Evolutionary conservation across 176 grass and related monocot species (phyloP), one percentile per base, ranked within the genome.

Genomic region (Eleusine indica): DNA sequence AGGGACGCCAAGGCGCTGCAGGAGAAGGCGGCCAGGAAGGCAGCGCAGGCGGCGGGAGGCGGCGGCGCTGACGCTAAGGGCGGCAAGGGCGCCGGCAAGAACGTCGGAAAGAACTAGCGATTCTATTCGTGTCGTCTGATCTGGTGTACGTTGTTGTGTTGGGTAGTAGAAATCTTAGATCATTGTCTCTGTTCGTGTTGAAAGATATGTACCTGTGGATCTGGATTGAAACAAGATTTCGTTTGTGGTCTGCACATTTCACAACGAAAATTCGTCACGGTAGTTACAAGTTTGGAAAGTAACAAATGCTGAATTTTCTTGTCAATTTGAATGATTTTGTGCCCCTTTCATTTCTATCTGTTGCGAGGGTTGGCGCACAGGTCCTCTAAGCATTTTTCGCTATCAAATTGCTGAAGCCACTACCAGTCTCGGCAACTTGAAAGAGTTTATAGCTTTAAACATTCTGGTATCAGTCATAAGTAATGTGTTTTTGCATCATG

Each of bases 1-100:
- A 66, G 90, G 74, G 89, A 91, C 71, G 80, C 84, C 68, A 91
- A 84, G 80, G 89, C 89, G 53, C 75, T 91, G 68, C 79, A 87
- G 76, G 89, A 87, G 76, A 87, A 91, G 89, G 77, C 80, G 1
- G 89, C 85, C 25, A 83, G 54, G 89, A 87, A 87, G 89, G 89
- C 85, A 9, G 80, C 68, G 29, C 84, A 87, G 38, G 77, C 30
- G 0, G n/a, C 41, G 22, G 80, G 85, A 0, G 86, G 57, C 6
- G 61, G 44, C 11, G 70, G 19, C 62, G 25, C 9, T 9, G 72
- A 29, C 71, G 72, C 66, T 65, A 86, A 77, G 78, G 28, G 37
- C 40, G 60, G 62, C 41, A 82, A 88, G 68, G 56, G 62, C 81
- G 60, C 37, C 25, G 80, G 51, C 53, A 85, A 69, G 71, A 85